Evolutionary conservation across 2,329 filamentous ascomycete genomes (phyloP).

Genomic region (Verticillium dahliae): DNA sequence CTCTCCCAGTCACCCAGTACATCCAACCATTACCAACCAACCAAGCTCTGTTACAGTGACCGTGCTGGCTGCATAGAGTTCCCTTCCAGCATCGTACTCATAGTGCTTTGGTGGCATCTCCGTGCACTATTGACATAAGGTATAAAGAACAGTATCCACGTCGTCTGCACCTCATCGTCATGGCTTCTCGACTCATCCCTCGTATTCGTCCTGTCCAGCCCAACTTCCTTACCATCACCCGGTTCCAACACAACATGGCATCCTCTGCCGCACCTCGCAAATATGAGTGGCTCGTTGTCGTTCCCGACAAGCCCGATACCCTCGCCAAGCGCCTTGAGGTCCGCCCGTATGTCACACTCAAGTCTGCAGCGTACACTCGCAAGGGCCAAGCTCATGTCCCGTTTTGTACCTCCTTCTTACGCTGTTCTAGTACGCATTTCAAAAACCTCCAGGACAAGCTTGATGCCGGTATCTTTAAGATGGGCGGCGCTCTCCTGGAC

Average conservation of each 20-base stretch:
- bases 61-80: too few relatives aligned
- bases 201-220: not conserved
- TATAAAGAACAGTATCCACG: not conserved
- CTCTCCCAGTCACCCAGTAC: not conserved
- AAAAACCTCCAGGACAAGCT: constrained; percentile 43
- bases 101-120: not conserved
- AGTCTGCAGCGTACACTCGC: not conserved
- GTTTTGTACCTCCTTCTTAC: constrained; percentile 6
- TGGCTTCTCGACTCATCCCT: constrained; percentile 1
- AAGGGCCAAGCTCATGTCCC: too few relatives aligned
- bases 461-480: constrained; percentile 51
- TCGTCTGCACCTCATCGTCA: not conserved
- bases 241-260: constrained; percentile 18
- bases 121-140: not conserved
- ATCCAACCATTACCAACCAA: too few relatives aligned
- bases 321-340: constrained; percentile 56
- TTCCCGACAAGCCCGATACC: constrained; percentile 59
- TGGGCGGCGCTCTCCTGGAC: constrained; percentile 64
- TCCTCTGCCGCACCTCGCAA: constrained; percentile 24
- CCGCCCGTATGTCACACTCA: constrained; percentile 39
- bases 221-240: not conserved
- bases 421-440: constrained; percentile 38
- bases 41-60: not conserved
- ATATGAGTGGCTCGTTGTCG: constrained; percentile 61
- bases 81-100: not conserved